Conservation (phyloP, 2,329 filamentous ascomycete genomes). For the Cryphonectria radicalis region DNA sequence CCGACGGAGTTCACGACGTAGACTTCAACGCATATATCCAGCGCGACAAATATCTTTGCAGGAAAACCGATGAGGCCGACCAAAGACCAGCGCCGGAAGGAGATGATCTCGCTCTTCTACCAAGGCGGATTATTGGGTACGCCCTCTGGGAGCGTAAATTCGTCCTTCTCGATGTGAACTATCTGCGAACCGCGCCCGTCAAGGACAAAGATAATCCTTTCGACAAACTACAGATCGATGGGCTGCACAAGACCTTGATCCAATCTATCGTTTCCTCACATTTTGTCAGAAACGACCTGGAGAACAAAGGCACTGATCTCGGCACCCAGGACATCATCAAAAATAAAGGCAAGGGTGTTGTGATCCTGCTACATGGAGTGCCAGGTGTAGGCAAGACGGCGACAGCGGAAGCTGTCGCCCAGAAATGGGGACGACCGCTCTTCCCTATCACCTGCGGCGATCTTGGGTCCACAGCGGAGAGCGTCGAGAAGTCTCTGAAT, state of each 20-base stretch:
- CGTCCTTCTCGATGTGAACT: neutral
- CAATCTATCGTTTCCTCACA: neutral
- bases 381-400: conserved; percentile 46
- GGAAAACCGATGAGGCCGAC: neutral
- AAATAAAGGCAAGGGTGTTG: conserved; percentile 41
- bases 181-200: neutral
- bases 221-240: neutral
- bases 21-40: neutral
- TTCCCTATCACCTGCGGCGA: conserved; percentile 38
- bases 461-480: conserved; percentile 35
- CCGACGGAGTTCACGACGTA: neutral
- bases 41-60: neutral
- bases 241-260: neutral
- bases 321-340: conserved; percentile 23
- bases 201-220: neutral
- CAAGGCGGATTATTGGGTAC: conserved; percentile 5
- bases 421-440: conserved; percentile 38
- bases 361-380: conserved; percentile 42
- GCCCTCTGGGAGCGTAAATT: conserved; percentile 10
- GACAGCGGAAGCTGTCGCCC: conserved; percentile 44
- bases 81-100: neutral
- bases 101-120: conserved; percentile 16
- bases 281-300: neutral
- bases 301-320: neutral
- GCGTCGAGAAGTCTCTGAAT: conserved; percentile 36